Evolutionary conservation across 768 basidiomycete species (phyloP).

Genomic region (Calvatia gigantea): DNA sequence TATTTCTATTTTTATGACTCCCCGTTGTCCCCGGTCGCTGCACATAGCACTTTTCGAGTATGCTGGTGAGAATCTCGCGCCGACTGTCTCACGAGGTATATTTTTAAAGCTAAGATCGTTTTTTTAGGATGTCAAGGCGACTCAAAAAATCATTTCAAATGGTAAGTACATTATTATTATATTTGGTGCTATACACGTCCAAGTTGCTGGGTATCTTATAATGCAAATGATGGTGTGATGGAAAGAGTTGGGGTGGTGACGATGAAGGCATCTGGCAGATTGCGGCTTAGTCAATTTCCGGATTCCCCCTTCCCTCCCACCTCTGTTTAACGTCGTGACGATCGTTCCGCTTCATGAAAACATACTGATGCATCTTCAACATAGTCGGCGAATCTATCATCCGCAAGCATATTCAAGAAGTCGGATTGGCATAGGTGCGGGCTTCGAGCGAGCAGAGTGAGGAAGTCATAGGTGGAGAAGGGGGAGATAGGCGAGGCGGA

Average conservation of each 20-base stretch:
- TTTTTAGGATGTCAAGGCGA: constrained; percentile 61
- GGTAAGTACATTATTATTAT: constrained; percentile 34
- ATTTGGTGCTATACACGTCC: background rate
- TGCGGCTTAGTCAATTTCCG: background rate
- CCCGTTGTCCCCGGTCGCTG: background rate
- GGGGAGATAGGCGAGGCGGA: background rate
- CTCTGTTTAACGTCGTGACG: too few species aligned
- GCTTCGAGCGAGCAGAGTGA: background rate
- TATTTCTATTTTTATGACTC: constrained; percentile 6
- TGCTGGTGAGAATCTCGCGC: constrained; percentile 59
- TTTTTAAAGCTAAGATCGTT: background rate
- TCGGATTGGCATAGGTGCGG: constrained; percentile 34
- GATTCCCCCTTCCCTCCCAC: background rate
- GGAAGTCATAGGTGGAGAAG: background rate
- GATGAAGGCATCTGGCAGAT: background rate
- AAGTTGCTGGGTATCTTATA: constrained; percentile 9
- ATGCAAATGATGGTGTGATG: background rate
- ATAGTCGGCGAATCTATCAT: constrained; percentile 67
- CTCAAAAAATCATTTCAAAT: constrained; percentile 61
- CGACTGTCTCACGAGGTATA: background rate
- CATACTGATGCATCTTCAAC: too few species aligned
- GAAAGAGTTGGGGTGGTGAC: background rate
- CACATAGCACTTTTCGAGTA: constrained; percentile 63
- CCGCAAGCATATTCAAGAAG: constrained; percentile 58
- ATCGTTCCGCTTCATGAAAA: too few species aligned